Conservation (phyloP, 371 early-diverging fungal species). For the Mortierella sp. region DNA sequence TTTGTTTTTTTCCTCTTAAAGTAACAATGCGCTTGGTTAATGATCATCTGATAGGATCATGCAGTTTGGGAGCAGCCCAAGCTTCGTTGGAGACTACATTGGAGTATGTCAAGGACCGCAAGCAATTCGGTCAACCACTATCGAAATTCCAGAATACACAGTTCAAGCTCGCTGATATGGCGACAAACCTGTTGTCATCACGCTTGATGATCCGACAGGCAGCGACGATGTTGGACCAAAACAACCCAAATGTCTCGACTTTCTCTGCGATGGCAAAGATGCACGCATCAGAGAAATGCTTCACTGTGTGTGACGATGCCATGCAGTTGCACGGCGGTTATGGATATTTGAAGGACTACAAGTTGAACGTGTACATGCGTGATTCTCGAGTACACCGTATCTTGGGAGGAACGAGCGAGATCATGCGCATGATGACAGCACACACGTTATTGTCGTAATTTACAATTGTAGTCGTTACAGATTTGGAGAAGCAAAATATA, state of each 20-base stretch:
- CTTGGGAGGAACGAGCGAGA: slow-evolving; percentile 72
- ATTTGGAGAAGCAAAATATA: too few species aligned
- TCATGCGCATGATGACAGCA: slow-evolving; percentile 70
- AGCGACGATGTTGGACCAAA: slow-evolving; percentile 63
- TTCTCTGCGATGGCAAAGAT: slow-evolving; percentile 66
- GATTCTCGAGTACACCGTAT: slow-evolving; percentile 73
- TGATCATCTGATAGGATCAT: slow-evolving; percentile 53
- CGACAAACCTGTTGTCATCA: slow-evolving; percentile 62
- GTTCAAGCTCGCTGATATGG: slow-evolving; percentile 77
- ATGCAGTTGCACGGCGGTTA: slow-evolving; percentile 74
- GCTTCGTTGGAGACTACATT: slow-evolving; percentile 65
- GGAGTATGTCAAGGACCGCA: slow-evolving; percentile 65
- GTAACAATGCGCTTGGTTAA: background rate
- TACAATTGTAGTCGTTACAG: too few species aligned
- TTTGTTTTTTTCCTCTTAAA: background rate
- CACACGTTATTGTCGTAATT: slow-evolving; percentile 42
- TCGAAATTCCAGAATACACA: slow-evolving; percentile 64
- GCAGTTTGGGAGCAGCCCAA: slow-evolving; percentile 73
- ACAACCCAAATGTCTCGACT: slow-evolving; percentile 53
- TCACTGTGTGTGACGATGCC: slow-evolving; percentile 59
- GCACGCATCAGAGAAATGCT: slow-evolving; percentile 70
- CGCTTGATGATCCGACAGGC: slow-evolving; percentile 71
- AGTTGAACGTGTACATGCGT: slow-evolving; percentile 69
- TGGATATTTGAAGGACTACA: slow-evolving; percentile 74
- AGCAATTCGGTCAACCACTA: slow-evolving; percentile 67